These are phyloP conservation scores for Fusarium sp. DNA, from an alignment of 2,329 filamentous ascomycete species.

Conservation along the genomic window DNA sequence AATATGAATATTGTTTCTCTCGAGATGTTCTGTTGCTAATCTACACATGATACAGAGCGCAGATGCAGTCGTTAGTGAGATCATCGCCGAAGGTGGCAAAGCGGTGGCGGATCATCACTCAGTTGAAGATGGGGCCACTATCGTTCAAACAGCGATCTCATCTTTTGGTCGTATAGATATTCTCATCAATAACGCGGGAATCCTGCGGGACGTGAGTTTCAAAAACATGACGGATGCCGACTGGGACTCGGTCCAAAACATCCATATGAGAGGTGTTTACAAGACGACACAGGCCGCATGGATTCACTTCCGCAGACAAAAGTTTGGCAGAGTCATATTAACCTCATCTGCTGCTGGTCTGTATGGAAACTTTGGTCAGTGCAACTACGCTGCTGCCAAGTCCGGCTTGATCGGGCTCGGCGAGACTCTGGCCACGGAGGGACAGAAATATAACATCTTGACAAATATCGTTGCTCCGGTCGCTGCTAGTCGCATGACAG, in stretches of 20 bases:
- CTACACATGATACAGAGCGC: not conserved
- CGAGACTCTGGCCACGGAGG: not conserved
- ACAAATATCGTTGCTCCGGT: not conserved
- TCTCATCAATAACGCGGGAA: not conserved
- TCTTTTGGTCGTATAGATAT: not conserved
- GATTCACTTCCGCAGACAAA: not conserved
- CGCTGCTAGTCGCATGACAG: not conserved
- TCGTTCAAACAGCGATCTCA: not conserved
- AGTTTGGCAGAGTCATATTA: not conserved
- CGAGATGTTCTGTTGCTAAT: not conserved
- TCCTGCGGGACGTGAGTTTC: not conserved
- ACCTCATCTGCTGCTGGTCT: not conserved
- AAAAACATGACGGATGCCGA: not conserved
- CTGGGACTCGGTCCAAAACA: not conserved
- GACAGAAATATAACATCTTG: not conserved
- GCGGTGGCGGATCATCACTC: not conserved
- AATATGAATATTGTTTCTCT: fast-evolving
- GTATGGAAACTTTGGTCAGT: not conserved
- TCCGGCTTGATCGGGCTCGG: not conserved
- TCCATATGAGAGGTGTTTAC: not conserved
- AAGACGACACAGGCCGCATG: not conserved
- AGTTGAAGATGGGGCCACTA: not conserved
- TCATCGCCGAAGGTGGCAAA: not conserved
- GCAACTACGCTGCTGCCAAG: not conserved
- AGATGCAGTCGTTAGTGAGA: not conserved